Conservation (phyloP, 129 eudicot genomes). For the Helianthus annuus region DNA sequence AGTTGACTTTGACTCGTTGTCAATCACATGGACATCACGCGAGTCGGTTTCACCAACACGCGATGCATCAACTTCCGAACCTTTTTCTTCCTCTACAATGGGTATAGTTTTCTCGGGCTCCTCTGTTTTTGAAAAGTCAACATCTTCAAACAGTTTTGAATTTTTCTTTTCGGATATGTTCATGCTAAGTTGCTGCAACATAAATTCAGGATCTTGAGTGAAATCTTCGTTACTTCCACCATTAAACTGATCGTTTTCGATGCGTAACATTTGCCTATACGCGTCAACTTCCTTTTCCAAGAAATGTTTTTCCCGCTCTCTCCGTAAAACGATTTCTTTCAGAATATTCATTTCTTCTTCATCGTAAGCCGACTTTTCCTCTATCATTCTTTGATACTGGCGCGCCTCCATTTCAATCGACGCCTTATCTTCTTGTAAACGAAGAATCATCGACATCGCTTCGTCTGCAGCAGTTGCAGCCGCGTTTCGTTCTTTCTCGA, state of each 20-base stretch:
- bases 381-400: constrained; percentile 79
- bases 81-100: constrained; percentile 40
- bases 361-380: constrained; percentile 84
- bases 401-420: constrained; percentile 79
- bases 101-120: constrained; percentile 41
- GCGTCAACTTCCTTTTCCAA: constrained; percentile 86
- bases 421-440: constrained; percentile 90
- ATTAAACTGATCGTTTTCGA: constrained; percentile 40
- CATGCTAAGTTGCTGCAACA: constrained; percentile 46
- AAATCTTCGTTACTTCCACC: constrained; percentile 31
- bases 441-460: constrained; percentile 98
- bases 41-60: constrained; percentile 33
- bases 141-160: constrained; percentile 29
- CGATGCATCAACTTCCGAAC: constrained; percentile 15
- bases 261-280: constrained; percentile 48
- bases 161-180: constrained; percentile 35
- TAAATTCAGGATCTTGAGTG: constrained; percentile 52
- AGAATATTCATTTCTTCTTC: constrained; percentile 88
- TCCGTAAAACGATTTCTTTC: constrained; percentile 74
- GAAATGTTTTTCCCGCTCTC: constrained; percentile 81
- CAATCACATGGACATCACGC: constrained; percentile 70
- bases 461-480: constrained; percentile 97
- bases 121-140: constrained; percentile 32
- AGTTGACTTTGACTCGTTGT: constrained; percentile 26
- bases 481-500: constrained; percentile 90